These are phyloP conservation scores for Fusarium sp. DNA, from an alignment of 2,329 filamentous ascomycete genomes.

Conservation along the genomic window DNA sequence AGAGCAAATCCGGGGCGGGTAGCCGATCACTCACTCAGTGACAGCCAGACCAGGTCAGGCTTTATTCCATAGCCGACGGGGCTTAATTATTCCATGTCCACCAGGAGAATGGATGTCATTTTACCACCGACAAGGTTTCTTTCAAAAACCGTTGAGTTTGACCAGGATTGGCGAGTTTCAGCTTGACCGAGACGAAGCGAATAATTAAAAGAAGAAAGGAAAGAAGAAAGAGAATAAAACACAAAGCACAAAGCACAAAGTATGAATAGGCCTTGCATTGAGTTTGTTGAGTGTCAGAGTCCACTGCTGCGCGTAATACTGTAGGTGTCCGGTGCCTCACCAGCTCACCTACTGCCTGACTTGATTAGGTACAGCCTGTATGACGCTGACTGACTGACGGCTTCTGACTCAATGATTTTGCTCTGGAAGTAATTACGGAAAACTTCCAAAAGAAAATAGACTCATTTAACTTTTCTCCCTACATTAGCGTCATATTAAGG, in stretches of 20 bases:
- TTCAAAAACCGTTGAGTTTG: slow-evolving; percentile 8
- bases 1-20: slow-evolving; percentile 43
- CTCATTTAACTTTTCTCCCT: slow-evolving; percentile 35
- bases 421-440: slow-evolving; percentile 12
- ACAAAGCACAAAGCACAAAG: background rate
- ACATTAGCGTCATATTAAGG: slow-evolving; percentile 24
- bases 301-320: background rate
- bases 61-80: background rate
- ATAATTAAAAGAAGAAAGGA: background rate
- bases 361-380: background rate
- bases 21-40: slow-evolving; percentile 39
- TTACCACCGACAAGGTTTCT: background rate
- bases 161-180: slow-evolving; percentile 32
- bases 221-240: background rate
- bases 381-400: background rate
- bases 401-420: background rate
- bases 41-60: background rate
- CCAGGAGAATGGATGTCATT: background rate
- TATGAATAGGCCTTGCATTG: background rate
- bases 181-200: slow-evolving; percentile 15
- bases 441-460: slow-evolving; percentile 2
- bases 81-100: slow-evolving; percentile 7
- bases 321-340: background rate
- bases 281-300: background rate
- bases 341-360: background rate